A percentile compares a stretch with the other conserved stretches of the same genome.
These are phyloP conservation scores for Phytopythium mirpurense DNA, from an alignment of 352 stramenopile species.

Conservation along the genomic window DNA sequence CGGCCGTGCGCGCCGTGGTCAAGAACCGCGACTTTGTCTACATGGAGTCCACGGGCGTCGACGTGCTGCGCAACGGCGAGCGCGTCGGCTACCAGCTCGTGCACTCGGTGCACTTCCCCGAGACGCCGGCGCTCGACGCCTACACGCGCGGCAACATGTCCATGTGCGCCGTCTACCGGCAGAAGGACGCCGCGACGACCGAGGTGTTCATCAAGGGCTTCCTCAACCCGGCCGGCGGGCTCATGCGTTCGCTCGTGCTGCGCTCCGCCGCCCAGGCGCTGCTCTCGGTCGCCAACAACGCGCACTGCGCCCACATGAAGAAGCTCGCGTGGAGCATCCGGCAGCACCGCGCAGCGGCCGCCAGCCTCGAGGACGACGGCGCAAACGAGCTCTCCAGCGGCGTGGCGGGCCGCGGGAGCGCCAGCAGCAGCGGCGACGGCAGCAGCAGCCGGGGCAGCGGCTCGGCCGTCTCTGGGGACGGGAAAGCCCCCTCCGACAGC, in stretches of 20 bases:
- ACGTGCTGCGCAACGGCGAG: slow-evolving; percentile 40
- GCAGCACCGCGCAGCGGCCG: slow-evolving; percentile 9
- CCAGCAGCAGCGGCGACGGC: slow-evolving; percentile 10
- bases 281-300: slow-evolving; percentile 20
- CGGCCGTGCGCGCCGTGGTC: slow-evolving; percentile 27
- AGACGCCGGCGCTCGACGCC: slow-evolving; percentile 13
- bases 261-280: slow-evolving; percentile 23
- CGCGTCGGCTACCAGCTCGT: slow-evolving; percentile 49
- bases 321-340: slow-evolving; percentile 33
- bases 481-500: neutral
- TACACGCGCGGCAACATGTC: slow-evolving; percentile 25
- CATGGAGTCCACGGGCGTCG: slow-evolving; percentile 39
- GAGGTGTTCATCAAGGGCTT: slow-evolving; percentile 31
- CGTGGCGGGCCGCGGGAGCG: slow-evolving; percentile 10
- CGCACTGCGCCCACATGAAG: slow-evolving; percentile 35
- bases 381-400: slow-evolving; percentile 1
- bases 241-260: slow-evolving; percentile 29
- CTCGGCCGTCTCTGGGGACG: neutral
- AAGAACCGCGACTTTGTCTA: slow-evolving; percentile 56
- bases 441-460: slow-evolving; percentile 9
- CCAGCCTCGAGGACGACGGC: neutral
- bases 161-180: slow-evolving; percentile 29
- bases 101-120: slow-evolving; percentile 52
- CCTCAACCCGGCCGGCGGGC: slow-evolving; percentile 24
- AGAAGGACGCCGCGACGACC: slow-evolving; percentile 19